These are phyloP conservation scores for Escallonia rubra DNA, from an alignment of 129 eudicot species.

Conservation along the genomic window DNA sequence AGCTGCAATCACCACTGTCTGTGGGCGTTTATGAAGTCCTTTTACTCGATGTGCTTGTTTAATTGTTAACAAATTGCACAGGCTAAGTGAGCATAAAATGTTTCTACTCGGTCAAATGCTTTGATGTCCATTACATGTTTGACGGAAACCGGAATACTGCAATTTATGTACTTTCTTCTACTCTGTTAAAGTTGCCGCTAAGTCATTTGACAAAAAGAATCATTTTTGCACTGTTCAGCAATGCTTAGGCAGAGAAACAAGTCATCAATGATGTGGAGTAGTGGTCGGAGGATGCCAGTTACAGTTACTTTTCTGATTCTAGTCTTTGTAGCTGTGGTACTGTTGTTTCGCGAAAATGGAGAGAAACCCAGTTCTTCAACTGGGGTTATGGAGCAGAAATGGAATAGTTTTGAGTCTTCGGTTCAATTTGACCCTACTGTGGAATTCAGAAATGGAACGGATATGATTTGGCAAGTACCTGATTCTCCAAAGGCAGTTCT, in stretches of 20 bases:
- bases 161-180: not conserved
- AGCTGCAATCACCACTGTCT: not conserved
- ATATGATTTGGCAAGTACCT: constrained; percentile 80
- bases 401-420: constrained; percentile 22
- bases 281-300: constrained; percentile 23
- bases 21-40: not conserved
- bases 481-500: constrained; percentile 62
- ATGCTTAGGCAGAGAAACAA: constrained; percentile 24
- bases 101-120: too few species aligned
- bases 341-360: constrained; percentile 26
- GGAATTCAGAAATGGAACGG: constrained; percentile 45
- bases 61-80: not conserved
- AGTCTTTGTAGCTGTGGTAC: constrained; percentile 26
- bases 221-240: not conserved
- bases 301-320: constrained; percentile 27
- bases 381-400: constrained; percentile 12
- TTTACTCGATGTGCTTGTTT: not conserved
- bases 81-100: not conserved
- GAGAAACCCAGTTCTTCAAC: constrained; percentile 31
- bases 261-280: constrained; percentile 19
- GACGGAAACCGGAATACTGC: not conserved
- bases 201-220: not conserved
- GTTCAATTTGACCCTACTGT: constrained; percentile 46
- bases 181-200: not conserved
- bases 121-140: not conserved